Evolutionary conservation across 139 green algal genomes (phyloP), one percentile per base, ranked within the genome.

Genomic region (Haematococcus lacustris): DNA sequence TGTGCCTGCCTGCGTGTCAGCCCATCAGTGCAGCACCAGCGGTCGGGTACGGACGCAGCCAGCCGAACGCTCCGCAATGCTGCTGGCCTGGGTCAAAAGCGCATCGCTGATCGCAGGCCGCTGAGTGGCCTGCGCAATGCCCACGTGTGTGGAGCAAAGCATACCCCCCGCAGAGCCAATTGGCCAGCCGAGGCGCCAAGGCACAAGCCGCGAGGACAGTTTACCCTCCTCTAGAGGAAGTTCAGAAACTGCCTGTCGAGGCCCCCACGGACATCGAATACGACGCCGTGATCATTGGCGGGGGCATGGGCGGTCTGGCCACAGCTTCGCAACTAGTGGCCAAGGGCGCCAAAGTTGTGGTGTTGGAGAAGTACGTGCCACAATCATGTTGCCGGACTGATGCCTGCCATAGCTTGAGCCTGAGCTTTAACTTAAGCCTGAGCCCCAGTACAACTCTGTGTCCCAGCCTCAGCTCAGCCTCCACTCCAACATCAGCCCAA

Each of bases 241-340:
- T 68, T 1, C 35, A 67, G 69, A 25, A 65, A 28, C 69, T 74
- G 26, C 38, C 69, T 9, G 82, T 75, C 7, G 76, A 86, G 3
- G 80, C 80, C 1, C 80, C 80, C 1, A 83, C 76, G 17, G 82
- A 87, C 57, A 72, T 85, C 23, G 51, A 86, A 64, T 97, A 97
- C 32, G 93, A 98, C 71, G 93, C 92, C 0, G 82, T 98, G 2
- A 86, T 98, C 60, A 80, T 98, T 4, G 93, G 93, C 25, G 76
- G 78, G 23, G 93, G 93, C 64, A 96, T 98, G 82, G 93, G 93
- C 35, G 93, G 93, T 9, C 78, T 98, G 23, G 88, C 93, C 13
- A 88, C 91, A 1, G 93, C 93, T 1, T 86, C 87, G 1, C 85
- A 95, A 67, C 71, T 98, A 59, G 91, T 87, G 1, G 75, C 78